These are phyloP conservation scores for Bacidia rubella DNA, from an alignment of 495 filamentous ascomycete genomes.

Conservation along the genomic window DNA sequence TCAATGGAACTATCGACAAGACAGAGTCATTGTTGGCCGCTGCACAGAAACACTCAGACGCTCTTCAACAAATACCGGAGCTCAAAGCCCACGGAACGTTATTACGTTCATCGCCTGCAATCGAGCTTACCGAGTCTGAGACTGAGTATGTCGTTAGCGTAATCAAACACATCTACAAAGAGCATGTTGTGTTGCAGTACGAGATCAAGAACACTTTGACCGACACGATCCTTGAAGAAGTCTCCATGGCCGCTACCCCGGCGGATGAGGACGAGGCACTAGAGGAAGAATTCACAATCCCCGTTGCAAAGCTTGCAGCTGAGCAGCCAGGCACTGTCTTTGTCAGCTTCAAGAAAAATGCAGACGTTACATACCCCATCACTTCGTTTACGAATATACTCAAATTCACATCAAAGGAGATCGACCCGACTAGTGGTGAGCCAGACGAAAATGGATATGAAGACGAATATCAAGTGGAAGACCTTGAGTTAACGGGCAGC, in stretches of 20 bases:
- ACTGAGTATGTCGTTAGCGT: slow-evolving; percentile 93
- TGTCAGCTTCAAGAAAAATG: slow-evolving; percentile 79
- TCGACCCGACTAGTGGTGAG: slow-evolving; percentile 86
- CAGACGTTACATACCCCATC: slow-evolving; percentile 48
- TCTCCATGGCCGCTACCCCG: slow-evolving; percentile 75
- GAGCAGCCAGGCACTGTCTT: slow-evolving; percentile 86
- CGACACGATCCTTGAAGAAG: slow-evolving; percentile 78
- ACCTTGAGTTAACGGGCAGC: slow-evolving; percentile 79
- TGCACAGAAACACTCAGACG: slow-evolving; percentile 74
- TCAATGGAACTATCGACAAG: slow-evolving; percentile 55
- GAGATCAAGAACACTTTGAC: slow-evolving; percentile 96
- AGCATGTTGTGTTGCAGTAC: slow-evolving; percentile 91
- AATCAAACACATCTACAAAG: slow-evolving; percentile 95
- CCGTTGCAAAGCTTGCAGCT: slow-evolving; percentile 62
- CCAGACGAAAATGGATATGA: slow-evolving; percentile 89
- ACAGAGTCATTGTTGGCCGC: slow-evolving; percentile 58
- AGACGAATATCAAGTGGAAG: slow-evolving; percentile 93
- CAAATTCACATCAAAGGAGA: slow-evolving; percentile 95
- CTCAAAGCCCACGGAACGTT: slow-evolving; percentile 75
- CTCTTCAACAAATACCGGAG: slow-evolving; percentile 80
- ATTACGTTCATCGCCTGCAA: slow-evolving; percentile 73
- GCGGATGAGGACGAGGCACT: slow-evolving; percentile 68
- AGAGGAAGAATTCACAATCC: slow-evolving; percentile 89
- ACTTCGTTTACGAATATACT: slow-evolving; percentile 81
- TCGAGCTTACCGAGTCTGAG: slow-evolving; percentile 91